Evolutionary conservation across 2,329 filamentous ascomycete genomes (phyloP), one percentile per base, ranked within the genome.

Genomic region (Helotiales sp.): DNA sequence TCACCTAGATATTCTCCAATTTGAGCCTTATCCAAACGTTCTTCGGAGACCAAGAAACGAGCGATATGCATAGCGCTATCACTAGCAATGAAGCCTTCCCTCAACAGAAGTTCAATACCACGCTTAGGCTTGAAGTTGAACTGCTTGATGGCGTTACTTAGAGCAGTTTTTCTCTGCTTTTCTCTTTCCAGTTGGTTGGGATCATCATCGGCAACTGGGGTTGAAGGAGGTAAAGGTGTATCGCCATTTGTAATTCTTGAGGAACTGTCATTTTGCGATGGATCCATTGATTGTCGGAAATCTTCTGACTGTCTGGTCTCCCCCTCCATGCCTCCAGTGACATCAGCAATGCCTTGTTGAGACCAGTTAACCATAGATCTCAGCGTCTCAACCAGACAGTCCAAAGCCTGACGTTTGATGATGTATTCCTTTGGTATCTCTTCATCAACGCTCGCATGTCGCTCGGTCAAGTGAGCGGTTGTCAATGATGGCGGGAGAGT

Each of bases 61-160:
- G 94, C 96, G 75, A 99, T 93, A 71, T 97, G 93, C 66, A 90
- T 84, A 0, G 96, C 91, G 6, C 84, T 86, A 62, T 94, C 87
- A 64, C 91, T 95, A 1, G 86, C 81, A 67, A 99, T 97, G 78
- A 99, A 97, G 0, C 93, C 93, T 70, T 96, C 92, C 28, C 91
- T 86, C 13, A 98, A 77, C 20, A 99, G 81, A 17, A 91, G 81
- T 77, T 97, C 97, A 76, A 99, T 87, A 6, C 96, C 96, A 67
- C 91, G 89, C 79, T 99, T 99, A 0, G 96, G 93, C 78, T 99
- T 99, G 83, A 95, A 97, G 78, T 99, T 99, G 85, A 99, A 99
- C 69, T 93, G 91, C 59, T 90, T 89, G 63, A 97, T 91, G 1
- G 92, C 95, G 74, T 97, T 96, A 61, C 90, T 92, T 68, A 98